Evolutionary conservation across 805 yeast species (phyloP).

Genomic region (Zygosaccharomyces bailii): DNA sequence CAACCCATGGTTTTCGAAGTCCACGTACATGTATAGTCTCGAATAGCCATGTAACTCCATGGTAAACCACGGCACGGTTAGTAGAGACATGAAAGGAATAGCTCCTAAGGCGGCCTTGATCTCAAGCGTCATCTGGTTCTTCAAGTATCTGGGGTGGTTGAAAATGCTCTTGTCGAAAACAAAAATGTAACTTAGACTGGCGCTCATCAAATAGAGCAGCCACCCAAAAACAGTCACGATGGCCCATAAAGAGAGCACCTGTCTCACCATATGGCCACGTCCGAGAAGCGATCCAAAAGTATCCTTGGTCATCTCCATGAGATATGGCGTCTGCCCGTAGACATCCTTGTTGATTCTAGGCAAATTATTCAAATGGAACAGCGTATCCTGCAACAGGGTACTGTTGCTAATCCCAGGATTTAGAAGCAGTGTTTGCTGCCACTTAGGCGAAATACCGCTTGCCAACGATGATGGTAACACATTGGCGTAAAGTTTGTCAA

Average conservation of each 20-base stretch:
- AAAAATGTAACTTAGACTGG: constrained; percentile 69
- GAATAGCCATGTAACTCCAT: constrained; percentile 83
- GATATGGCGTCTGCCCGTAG: constrained; percentile 60
- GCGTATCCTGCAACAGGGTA: constrained; percentile 23
- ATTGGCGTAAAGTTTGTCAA: constrained; percentile 73
- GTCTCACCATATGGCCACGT: constrained; percentile 72
- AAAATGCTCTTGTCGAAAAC: constrained; percentile 86
- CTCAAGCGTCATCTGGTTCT: constrained; percentile 87
- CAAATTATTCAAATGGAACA: constrained; percentile 15
- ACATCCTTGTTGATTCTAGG: constrained; percentile 38
- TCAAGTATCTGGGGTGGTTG: constrained; percentile 93
- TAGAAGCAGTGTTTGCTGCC: constrained; percentile 22
- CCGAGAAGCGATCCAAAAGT: constrained; percentile 66
- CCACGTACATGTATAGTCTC: constrained; percentile 62
- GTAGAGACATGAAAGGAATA: constrained; percentile 82
- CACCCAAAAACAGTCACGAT: constrained; percentile 82
- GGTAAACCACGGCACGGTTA: constrained; percentile 89
- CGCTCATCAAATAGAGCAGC: constrained; percentile 71
- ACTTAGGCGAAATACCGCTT: constrained; percentile 32
- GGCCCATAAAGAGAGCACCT: constrained; percentile 58
- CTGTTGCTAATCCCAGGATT: constrained; percentile 27
- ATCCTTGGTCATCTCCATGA: constrained; percentile 53
- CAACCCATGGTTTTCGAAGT: constrained; percentile 66
- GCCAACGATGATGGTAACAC: constrained; percentile 57
- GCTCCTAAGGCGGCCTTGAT: constrained; percentile 73